Conservation (phyloP, 805 yeast species). For the Kodamaea fukazawae region DNA sequence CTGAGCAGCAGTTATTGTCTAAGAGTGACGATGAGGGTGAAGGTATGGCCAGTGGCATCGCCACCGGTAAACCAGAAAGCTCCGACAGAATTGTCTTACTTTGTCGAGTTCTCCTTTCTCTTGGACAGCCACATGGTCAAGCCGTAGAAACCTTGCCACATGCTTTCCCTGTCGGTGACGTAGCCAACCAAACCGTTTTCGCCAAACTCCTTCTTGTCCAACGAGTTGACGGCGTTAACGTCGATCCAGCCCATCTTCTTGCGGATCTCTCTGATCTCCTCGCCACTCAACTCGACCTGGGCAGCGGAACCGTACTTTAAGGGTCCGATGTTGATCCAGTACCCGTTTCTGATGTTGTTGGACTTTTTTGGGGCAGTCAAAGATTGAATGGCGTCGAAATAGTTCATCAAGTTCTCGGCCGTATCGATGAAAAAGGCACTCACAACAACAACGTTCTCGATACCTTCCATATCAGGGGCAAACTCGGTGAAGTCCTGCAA, state of each 20-base stretch:
- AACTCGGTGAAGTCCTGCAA: conserved; percentile 68
- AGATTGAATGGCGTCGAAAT: conserved; percentile 60
- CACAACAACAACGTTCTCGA: conserved; percentile 53
- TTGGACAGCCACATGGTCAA: conserved; percentile 54
- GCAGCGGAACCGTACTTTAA: conserved; percentile 88
- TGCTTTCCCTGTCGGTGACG: conserved; percentile 59
- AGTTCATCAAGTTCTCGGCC: conserved; percentile 79
- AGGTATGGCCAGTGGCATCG: no score
- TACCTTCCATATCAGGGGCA: conserved; percentile 23
- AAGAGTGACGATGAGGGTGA: no score
- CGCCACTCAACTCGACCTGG: conserved; percentile 64
- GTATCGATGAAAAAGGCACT: conserved; percentile 87
- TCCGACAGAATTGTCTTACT: no score
- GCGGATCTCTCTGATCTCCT: conserved; percentile 62
- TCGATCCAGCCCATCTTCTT: conserved; percentile 61
- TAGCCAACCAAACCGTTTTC: conserved; percentile 52
- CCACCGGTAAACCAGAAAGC: no score
- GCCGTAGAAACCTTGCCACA: conserved; percentile 81
- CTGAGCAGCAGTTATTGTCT: no score
- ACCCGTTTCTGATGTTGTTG: conserved; percentile 39
- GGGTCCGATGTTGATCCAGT: conserved; percentile 93
- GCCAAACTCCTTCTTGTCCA: conserved; percentile 11
- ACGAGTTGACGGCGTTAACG: conserved; percentile 13
- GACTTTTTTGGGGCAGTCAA: conserved; percentile 31
- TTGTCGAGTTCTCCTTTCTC: conserved; percentile 23